Base-by-base conservation (phyloP, 139 green algal genomes). In the Pseudopediastrum boryanum region DNA sequence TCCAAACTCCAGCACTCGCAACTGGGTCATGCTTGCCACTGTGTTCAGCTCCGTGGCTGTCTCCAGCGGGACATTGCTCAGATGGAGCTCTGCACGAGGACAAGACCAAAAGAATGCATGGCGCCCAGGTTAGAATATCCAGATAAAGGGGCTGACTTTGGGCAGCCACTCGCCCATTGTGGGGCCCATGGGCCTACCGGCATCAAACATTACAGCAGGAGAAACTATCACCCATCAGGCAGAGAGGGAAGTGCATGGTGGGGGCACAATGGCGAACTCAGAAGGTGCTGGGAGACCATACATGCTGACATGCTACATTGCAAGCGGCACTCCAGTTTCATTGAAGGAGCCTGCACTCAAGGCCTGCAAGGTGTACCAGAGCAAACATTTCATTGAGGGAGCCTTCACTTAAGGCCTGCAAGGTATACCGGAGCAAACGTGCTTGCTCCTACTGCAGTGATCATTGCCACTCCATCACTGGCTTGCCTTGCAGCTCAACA, bases 61-160 rank as follows among this genome's bases (percentile, higher is more conserved):
- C 42, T 78, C 71, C 38, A 78, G 54, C 9, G 71, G 71, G 38
- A 44, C 69, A 56, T 78, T 78, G 39, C 54, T 23, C 51, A 78
- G 36, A 51, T 78, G 70, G 42, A 41, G 46, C 6, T 35, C 2
- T 29, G 21, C 2, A 71, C 12, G 9, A 27, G 38, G 62, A 56
- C 12, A 41, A 71, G 25, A 12, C 2, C 21, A 12, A 41, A 71
- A 36, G n/a, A 39, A 67, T 25, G 58, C 58, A 41, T n/a, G n/a
- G n/a, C 27, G 58, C 58, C 16, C 46, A 35, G 21, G 35, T 12
- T 66, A 66, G 19, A 16, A 27, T 41, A 29, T 38, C 2, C 13
- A 66, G 27, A 38, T 27, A 66, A 27, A 66, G 23, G 23, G 23
- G 3, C 3, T 29, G 19, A 66, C 58, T 41, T 66, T 41, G 21